These are phyloP conservation scores for Pestalotiopsis sp. DNA, from an alignment of 2,329 filamentous ascomycete species.

Conservation along the genomic window DNA sequence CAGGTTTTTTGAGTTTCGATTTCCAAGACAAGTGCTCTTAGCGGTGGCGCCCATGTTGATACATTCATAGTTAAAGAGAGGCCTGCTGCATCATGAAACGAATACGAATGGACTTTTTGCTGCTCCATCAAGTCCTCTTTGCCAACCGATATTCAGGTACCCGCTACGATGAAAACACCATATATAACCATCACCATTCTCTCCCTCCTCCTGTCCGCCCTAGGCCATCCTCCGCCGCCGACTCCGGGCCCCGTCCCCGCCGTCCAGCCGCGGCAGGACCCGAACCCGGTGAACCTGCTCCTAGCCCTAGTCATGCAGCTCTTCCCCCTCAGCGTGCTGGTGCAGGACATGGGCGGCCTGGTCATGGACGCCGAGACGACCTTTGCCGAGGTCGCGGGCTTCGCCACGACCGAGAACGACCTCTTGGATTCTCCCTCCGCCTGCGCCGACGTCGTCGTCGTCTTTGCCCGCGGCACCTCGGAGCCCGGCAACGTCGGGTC, in stretches of 20 bases:
- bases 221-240: not conserved
- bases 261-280: not conserved
- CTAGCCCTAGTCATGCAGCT: constrained; percentile 10
- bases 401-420: constrained; percentile 12
- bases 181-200: not conserved
- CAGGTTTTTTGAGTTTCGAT: not conserved
- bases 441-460: constrained; percentile 15
- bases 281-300: not conserved
- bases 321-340: constrained; percentile 4
- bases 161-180: not conserved
- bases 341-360: not conserved
- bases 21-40: not conserved
- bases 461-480: constrained; percentile 14
- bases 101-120: not conserved
- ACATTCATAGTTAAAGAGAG: not conserved
- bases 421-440: not conserved
- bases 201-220: not conserved
- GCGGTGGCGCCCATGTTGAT: not conserved
- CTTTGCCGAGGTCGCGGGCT: constrained; percentile 4
- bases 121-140: not conserved
- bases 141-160: not conserved
- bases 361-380: constrained; percentile 9
- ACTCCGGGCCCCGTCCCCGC: not conserved
- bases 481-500: constrained; percentile 16
- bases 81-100: not conserved